Conservation (phyloP, 306 rosid species). For the Astragalus membranaceus region DNA sequence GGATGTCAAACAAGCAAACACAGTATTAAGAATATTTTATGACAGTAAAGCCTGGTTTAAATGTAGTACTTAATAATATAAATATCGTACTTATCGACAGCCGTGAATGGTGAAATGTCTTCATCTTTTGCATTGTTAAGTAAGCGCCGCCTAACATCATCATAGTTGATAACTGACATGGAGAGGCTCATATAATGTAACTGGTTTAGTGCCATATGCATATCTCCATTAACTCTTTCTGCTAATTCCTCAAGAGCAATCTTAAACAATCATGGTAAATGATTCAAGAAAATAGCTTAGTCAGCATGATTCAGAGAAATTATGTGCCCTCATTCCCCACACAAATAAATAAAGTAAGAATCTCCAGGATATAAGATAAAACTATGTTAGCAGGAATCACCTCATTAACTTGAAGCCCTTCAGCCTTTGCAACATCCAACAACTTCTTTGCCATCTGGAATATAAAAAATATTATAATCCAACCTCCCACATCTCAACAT, state of each 20-base stretch:
- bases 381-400: constrained; percentile 32
- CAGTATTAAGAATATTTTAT: background rate
- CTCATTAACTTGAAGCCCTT: constrained; percentile 85
- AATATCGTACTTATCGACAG: constrained; percentile 81
- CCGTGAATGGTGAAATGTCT: constrained; percentile 92
- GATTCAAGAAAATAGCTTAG: background rate
- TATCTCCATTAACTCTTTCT: constrained; percentile 89
- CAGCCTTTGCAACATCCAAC: constrained; percentile 69
- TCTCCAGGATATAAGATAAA: constrained; percentile 12
- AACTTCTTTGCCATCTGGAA: constrained; percentile 90
- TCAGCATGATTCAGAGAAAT: background rate
- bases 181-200: constrained; percentile 94
- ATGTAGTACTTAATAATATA: background rate
- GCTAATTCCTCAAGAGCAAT: constrained; percentile 94
- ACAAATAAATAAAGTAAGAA: constrained; percentile 15
- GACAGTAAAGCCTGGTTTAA: background rate
- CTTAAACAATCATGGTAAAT: constrained; percentile 29
- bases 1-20: constrained; percentile 6
- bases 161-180: constrained; percentile 72
- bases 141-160: constrained; percentile 73
- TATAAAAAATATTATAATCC: constrained; percentile 17
- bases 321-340: constrained; percentile 4
- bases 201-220: constrained; percentile 95
- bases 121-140: constrained; percentile 77
- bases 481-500: background rate